A percentile compares a stretch with the other conserved stretches of the same genome.
Conservation (phyloP, 257 asterid genomes). For the Primulina tabacum region DNA sequence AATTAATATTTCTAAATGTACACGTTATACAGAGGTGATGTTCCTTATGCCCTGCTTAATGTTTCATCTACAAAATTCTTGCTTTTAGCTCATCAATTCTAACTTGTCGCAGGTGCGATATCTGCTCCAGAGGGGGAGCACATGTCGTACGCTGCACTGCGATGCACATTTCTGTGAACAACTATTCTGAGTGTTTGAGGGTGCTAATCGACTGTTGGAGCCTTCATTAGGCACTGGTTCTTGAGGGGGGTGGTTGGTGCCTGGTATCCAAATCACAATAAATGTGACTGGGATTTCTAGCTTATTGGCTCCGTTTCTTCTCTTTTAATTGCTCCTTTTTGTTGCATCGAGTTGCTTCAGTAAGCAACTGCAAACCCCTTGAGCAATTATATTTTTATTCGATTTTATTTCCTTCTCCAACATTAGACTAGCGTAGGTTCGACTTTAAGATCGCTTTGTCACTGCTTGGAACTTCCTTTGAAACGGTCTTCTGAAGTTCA, state of each 20-base stretch:
- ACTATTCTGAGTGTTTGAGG: conserved; percentile 87
- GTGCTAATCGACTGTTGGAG: conserved; percentile 96
- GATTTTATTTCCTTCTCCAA: conserved; percentile 24
- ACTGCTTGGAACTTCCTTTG: not conserved
- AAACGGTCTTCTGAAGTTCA: conserved; percentile 22
- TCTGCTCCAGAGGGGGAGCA: conserved; percentile 99
- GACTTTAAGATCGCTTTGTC: not conserved
- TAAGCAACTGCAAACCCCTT: conserved; percentile 87
- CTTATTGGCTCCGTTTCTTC: conserved; percentile 80
- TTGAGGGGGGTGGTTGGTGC: conserved; percentile 79
- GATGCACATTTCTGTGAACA: conserved; percentile 75
- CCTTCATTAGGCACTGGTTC: conserved; percentile 73
- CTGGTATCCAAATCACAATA: conserved; percentile 68
- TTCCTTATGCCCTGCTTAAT: conserved; percentile 23
- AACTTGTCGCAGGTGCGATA: conserved; percentile 99
- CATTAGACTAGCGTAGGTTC: conserved; percentile 23
- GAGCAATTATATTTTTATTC: conserved; percentile 37
- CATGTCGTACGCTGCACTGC: conserved; percentile 99
- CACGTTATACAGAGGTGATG: conserved; percentile 12
- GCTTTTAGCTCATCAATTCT: conserved; percentile 68
- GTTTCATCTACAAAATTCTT: conserved; percentile 33
- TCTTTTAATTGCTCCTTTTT: conserved; percentile 85
- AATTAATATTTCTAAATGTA: conserved; percentile 5
- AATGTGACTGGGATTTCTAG: conserved; percentile 81
- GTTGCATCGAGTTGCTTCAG: conserved; percentile 96